These are phyloP conservation scores for Urtica urens DNA, from an alignment of 306 rosid species.

Conservation along the genomic window DNA sequence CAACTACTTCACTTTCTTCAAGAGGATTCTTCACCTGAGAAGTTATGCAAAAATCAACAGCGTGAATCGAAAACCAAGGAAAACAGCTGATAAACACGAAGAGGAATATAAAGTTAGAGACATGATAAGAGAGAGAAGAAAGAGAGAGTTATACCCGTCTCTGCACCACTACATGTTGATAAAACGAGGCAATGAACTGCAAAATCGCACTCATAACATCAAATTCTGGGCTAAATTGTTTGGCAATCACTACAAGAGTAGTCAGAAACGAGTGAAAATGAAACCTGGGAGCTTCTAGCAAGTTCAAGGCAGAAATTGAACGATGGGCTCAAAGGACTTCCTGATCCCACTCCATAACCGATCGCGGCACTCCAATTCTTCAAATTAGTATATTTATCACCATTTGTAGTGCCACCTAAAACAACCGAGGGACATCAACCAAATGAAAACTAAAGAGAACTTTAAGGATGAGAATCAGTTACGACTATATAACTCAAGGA, in stretches of 20 bases:
- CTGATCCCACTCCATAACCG: constrained; percentile 79
- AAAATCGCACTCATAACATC: constrained; percentile 21
- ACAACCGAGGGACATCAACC: constrained; percentile 6
- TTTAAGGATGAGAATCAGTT: neutral
- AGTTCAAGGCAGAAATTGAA: constrained; percentile 86
- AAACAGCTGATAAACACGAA: constrained; percentile 6
- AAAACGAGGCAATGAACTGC: constrained; percentile 95
- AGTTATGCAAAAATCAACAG: constrained; percentile 21
- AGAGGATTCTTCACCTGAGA: constrained; percentile 86
- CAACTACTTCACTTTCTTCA: constrained; percentile 67
- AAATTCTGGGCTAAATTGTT: constrained; percentile 5
- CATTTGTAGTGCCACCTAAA: constrained; percentile 44
- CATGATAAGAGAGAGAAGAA: constrained; percentile 3
- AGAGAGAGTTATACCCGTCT: constrained; percentile 57
- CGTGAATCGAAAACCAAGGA: constrained; percentile 10
- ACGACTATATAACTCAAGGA: neutral
- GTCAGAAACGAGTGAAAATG: constrained; percentile 3
- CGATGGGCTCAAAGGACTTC: constrained; percentile 84
- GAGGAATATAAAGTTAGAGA: neutral
- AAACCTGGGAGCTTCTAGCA: constrained; percentile 66
- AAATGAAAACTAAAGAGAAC: constrained; percentile 1
- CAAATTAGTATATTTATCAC: constrained; percentile 35
- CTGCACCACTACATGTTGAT: constrained; percentile 94
- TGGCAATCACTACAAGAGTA: neutral
- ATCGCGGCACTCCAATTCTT: constrained; percentile 88